These are phyloP conservation scores for Scutellaria barbata DNA, from an alignment of 257 asterid genomes.

Conservation along the genomic window DNA sequence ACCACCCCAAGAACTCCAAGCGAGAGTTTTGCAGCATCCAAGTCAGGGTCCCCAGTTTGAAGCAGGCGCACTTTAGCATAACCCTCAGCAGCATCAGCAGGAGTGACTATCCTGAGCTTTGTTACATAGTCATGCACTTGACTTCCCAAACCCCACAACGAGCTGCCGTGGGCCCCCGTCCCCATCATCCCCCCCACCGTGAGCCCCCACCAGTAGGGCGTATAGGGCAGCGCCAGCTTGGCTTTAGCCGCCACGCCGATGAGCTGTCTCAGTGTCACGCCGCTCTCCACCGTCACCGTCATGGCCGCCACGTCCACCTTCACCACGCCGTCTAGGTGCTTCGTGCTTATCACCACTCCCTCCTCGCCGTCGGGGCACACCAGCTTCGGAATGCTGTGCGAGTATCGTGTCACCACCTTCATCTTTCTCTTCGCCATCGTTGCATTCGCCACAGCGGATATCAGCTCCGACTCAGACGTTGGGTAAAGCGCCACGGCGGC, in stretches of 20 bases:
- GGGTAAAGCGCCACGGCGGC: slow-evolving; percentile 60
- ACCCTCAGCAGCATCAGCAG: slow-evolving; percentile 48
- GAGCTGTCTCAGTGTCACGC: slow-evolving; percentile 56
- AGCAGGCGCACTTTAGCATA: slow-evolving; percentile 47
- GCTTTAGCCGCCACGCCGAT: slow-evolving; percentile 49
- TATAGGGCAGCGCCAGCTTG: slow-evolving; percentile 59
- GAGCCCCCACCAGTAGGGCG: slow-evolving; percentile 79
- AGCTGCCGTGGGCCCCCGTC: slow-evolving; percentile 85
- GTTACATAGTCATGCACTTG: slow-evolving; percentile 62
- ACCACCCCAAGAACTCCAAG: slow-evolving; percentile 81
- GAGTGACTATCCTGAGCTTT: slow-evolving; percentile 53
- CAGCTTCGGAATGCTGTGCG: slow-evolving; percentile 72
- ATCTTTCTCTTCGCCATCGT: slow-evolving; percentile 41
- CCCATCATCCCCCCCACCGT: slow-evolving; percentile 69
- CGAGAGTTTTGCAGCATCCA: slow-evolving; percentile 69
- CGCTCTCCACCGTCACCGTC: slow-evolving; percentile 66
- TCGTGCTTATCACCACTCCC: slow-evolving; percentile 66
- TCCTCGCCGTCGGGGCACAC: slow-evolving; percentile 57
- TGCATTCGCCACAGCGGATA: slow-evolving; percentile 53
- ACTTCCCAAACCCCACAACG: slow-evolving; percentile 70
- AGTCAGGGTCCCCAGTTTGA: slow-evolving; percentile 46
- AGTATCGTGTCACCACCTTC: slow-evolving; percentile 56
- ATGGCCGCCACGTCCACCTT: slow-evolving; percentile 34
- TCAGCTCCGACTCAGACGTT: slow-evolving; percentile 46
- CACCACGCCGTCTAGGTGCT: slow-evolving; percentile 37